These are phyloP conservation scores for Plantago coronopus DNA, from an alignment of 305 asterid species.

Conservation along the genomic window DNA sequence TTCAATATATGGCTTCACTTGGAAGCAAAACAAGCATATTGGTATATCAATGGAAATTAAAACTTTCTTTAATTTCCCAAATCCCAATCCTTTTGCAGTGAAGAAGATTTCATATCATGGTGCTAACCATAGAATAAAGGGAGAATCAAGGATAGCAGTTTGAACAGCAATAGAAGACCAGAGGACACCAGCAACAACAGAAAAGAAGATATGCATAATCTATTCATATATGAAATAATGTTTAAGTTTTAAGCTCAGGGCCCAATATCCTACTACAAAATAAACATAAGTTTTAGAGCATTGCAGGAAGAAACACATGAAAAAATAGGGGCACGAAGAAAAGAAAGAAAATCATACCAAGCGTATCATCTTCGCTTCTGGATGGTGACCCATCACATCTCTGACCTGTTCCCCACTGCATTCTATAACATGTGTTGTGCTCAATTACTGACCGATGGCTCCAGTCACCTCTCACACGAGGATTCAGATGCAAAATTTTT, in stretches of 20 bases:
- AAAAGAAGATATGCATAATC: too few species aligned
- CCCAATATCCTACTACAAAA: neutral
- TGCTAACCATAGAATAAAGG: too few species aligned
- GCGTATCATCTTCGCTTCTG: conserved; percentile 70
- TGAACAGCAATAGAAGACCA: too few species aligned
- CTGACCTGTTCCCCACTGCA: conserved; percentile 96
- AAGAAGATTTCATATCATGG: too few species aligned
- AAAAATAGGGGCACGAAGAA: neutral
- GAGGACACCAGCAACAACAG: too few species aligned
- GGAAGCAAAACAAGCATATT: conserved; percentile 13
- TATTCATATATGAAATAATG: too few species aligned
- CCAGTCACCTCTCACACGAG: conserved; percentile 97
- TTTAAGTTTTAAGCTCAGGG: neutral
- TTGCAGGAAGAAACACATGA: neutral
- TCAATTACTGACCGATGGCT: conserved; percentile 89
- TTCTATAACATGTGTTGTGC: conserved; percentile 92
- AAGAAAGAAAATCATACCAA: conserved; percentile 44
- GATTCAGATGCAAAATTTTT: conserved; percentile 89
- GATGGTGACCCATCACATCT: conserved; percentile 92
- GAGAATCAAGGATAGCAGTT: too few species aligned
- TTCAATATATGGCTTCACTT: conserved; percentile 11
- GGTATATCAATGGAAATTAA: too few species aligned
- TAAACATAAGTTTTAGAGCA: neutral
- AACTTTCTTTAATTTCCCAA: too few species aligned
- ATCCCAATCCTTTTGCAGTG: too few species aligned